phyloP scores from a whole-genome alignment of 495 filamentous ascomycete species.

The Penicillium parvum region DNA sequence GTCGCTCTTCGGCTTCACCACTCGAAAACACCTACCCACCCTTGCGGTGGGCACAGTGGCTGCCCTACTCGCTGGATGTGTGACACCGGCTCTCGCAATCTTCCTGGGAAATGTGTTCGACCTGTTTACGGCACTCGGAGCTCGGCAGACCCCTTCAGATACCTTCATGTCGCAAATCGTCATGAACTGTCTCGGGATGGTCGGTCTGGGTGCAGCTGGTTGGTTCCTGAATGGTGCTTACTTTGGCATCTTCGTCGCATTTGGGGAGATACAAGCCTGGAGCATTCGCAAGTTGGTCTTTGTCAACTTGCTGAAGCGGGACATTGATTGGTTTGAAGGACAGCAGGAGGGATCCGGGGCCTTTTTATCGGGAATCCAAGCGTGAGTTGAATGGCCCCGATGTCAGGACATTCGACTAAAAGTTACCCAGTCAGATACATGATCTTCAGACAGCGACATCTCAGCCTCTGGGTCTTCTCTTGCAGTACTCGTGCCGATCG shows the following conservation, averaged over 20 bases:
- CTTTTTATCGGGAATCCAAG: slow-evolving; percentile 66
- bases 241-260: slow-evolving; percentile 64
- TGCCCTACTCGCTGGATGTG: slow-evolving; percentile 57
- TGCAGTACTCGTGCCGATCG: slow-evolving; percentile 58
- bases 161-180: slow-evolving; percentile 54
- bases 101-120: slow-evolving; percentile 76
- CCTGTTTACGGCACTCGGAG: slow-evolving; percentile 61
- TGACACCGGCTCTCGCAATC: slow-evolving; percentile 61
- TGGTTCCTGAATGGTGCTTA: slow-evolving; percentile 65
- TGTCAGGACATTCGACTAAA: too few relatives aligned
- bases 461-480: slow-evolving; percentile 65
- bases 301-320: slow-evolving; percentile 59
- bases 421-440: slow-evolving; percentile 59
- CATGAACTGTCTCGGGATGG: slow-evolving; percentile 53
- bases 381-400: slow-evolving; percentile 55
- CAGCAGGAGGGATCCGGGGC: slow-evolving; percentile 66
- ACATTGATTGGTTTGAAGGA: slow-evolving; percentile 80
- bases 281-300: slow-evolving; percentile 62
- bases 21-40: slow-evolving; percentile 51
- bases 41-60: slow-evolving; percentile 50
- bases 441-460: slow-evolving; percentile 80
- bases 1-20: slow-evolving; percentile 70
- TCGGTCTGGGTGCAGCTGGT: slow-evolving; percentile 53
- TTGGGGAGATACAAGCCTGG: slow-evolving; percentile 76
- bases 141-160: slow-evolving; percentile 41